Conservation (phyloP, 2,329 filamentous ascomycete species). For the Pleomassaria siparia region DNA sequence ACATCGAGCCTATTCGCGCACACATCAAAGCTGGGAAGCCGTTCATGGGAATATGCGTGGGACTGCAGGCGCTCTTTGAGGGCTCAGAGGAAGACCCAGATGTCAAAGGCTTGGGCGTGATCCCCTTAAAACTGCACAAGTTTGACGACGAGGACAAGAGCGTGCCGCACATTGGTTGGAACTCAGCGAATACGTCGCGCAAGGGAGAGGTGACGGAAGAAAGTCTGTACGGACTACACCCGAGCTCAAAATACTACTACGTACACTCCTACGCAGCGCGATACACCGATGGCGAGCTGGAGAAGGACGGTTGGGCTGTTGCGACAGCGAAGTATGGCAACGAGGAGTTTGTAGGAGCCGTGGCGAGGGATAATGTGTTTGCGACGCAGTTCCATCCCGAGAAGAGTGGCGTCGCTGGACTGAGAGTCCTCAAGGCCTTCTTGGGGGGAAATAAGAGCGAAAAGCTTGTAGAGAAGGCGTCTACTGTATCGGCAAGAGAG, state of each 20-base stretch:
- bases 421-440: slow-evolving; percentile 83
- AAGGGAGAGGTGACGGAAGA: slow-evolving; percentile 46
- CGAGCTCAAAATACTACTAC: slow-evolving; percentile 95
- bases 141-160: slow-evolving; percentile 80
- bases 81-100: slow-evolving; percentile 77
- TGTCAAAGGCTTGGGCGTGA: slow-evolving; percentile 73
- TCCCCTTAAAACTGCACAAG: slow-evolving; percentile 69
- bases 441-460: slow-evolving; percentile 68
- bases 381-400: slow-evolving; percentile 98
- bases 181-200: slow-evolving; percentile 71
- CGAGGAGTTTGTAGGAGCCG: slow-evolving; percentile 88
- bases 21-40: slow-evolving; percentile 92
- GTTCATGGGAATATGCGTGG: slow-evolving; percentile 97
- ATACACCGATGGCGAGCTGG: slow-evolving; percentile 72
- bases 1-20: slow-evolving; percentile 75
- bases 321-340: slow-evolving; percentile 84
- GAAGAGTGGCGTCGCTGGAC: slow-evolving; percentile 88
- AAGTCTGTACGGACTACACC: slow-evolving; percentile 75
- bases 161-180: slow-evolving; percentile 99
- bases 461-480: slow-evolving; percentile 49
- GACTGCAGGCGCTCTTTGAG: slow-evolving; percentile 85
- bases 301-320: slow-evolving; percentile 85
- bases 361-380: slow-evolving; percentile 82
- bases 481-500: slow-evolving; percentile 48
- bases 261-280: slow-evolving; percentile 91